Conservation (phyloP, 164 flowering plant genomes). For the Akebia trifoliata region DNA sequence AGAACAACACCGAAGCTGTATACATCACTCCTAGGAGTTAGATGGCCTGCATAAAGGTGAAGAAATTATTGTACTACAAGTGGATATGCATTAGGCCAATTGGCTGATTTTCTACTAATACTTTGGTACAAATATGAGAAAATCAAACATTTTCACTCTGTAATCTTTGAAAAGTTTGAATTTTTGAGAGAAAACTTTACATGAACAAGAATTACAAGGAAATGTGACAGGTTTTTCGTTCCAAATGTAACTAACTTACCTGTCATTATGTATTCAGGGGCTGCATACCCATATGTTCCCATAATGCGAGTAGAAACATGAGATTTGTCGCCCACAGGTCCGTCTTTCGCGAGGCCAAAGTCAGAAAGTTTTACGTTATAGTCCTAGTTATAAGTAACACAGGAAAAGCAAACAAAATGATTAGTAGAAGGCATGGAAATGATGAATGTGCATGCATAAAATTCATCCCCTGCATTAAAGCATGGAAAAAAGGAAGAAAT, state of each 20-base stretch:
- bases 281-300: slow-evolving; percentile 94
- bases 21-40: slow-evolving; percentile 77
- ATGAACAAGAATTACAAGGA: no score
- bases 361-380: slow-evolving; percentile 85
- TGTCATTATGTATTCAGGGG: slow-evolving; percentile 87
- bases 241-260: slow-evolving; percentile 32
- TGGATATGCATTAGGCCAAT: not conserved
- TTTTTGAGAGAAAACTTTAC: not conserved
- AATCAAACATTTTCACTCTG: not conserved
- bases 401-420: not conserved
- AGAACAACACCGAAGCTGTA: slow-evolving; percentile 90
- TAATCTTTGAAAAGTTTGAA: not conserved
- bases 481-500: slow-evolving; percentile 1
- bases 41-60: slow-evolving; percentile 51
- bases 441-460: not conserved
- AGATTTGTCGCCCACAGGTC: slow-evolving; percentile 83
- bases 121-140: not conserved
- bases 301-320: slow-evolving; percentile 88
- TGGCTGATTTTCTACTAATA: not conserved
- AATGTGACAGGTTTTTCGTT: no score
- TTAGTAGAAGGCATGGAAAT: not conserved
- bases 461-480: not conserved
- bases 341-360: slow-evolving; percentile 88
- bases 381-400: slow-evolving; percentile 38
- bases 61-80: not conserved